phyloP scores from a whole-genome alignment of 352 stramenopile genomes.

The Phytophthora melonis region DNA sequence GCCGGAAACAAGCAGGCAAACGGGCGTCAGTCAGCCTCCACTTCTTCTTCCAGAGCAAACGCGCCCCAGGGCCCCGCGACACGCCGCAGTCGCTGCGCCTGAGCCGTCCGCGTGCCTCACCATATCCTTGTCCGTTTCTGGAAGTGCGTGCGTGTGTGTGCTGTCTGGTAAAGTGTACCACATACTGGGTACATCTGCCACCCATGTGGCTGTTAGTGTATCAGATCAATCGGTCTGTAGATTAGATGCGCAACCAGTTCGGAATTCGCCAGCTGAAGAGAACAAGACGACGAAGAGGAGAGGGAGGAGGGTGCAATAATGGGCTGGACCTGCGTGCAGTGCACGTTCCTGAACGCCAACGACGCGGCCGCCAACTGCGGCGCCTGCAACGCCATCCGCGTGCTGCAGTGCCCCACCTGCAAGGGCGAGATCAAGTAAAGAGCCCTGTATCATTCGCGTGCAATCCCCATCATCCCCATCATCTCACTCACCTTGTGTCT shows the following conservation, averaged over 20 bases:
- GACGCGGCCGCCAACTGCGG: constrained; percentile 44
- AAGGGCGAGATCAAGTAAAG: constrained; percentile 47
- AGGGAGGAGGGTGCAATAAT: constrained; percentile 3
- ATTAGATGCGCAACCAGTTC: constrained; percentile 11
- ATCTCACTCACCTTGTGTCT: neutral
- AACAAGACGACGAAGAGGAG: constrained; percentile 1
- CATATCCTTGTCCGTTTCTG: constrained; percentile 38
- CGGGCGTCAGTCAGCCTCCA: no score
- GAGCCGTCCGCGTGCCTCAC: constrained; percentile 16
- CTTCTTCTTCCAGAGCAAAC: neutral
- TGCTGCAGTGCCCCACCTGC: constrained; percentile 51
- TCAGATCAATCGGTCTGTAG: neutral
- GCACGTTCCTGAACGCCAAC: constrained; percentile 57
- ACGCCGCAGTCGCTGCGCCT: neutral
- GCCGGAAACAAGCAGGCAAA: neutral
- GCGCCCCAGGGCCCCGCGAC: neutral
- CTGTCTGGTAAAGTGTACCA: neutral
- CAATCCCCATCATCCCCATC: neutral
- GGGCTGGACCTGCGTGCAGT: constrained; percentile 54
- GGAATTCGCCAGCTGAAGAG: constrained; percentile 24
- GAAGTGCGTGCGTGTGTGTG: neutral
- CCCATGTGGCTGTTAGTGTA: neutral
- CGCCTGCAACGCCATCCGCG: constrained; percentile 53
- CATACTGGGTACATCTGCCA: neutral
- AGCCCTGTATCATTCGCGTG: constrained; percentile 14